Conservation (phyloP, 352 stramenopile species). For the Thraustotheca clavata region DNA sequence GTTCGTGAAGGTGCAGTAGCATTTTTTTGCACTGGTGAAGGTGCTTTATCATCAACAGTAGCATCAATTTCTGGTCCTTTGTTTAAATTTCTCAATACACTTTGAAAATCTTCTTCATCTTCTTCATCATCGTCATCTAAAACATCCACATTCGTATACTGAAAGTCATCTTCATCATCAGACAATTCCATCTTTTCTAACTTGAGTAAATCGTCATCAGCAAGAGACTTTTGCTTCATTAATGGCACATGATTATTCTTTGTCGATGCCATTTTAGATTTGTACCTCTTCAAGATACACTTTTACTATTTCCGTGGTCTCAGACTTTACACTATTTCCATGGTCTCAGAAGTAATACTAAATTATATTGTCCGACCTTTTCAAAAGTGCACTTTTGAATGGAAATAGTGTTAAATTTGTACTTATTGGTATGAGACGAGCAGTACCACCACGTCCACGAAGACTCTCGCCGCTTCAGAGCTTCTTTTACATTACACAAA, state of each 20-base stretch:
- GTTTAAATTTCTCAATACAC: conserved; percentile 24
- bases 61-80: conserved; percentile 19
- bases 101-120: conserved; percentile 78
- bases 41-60: conserved; percentile 6
- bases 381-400: not conserved
- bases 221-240: conserved; percentile 8
- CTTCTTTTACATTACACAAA: conserved; percentile 59
- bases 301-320: not conserved
- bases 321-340: not conserved
- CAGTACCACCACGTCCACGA: not conserved
- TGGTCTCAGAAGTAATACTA: not conserved
- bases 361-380: not conserved
- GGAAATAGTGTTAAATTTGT: not conserved
- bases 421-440: not conserved
- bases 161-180: conserved; percentile 82
- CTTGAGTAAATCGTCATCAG: conserved; percentile 66
- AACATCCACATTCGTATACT: conserved; percentile 71
- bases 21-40: not conserved
- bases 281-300: not conserved
- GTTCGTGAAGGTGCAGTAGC: not conserved
- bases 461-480: conserved; percentile 58
- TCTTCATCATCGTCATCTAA: conserved; percentile 57
- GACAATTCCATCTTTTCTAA: conserved; percentile 79
- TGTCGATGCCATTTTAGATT: not conserved
- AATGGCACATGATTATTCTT: not conserved